A percentile compares a stretch with the other conserved stretches of the same genome.
phyloP scores from a whole-genome alignment of 2,329 filamentous ascomycete species.

The Blumeria hordei region DNA sequence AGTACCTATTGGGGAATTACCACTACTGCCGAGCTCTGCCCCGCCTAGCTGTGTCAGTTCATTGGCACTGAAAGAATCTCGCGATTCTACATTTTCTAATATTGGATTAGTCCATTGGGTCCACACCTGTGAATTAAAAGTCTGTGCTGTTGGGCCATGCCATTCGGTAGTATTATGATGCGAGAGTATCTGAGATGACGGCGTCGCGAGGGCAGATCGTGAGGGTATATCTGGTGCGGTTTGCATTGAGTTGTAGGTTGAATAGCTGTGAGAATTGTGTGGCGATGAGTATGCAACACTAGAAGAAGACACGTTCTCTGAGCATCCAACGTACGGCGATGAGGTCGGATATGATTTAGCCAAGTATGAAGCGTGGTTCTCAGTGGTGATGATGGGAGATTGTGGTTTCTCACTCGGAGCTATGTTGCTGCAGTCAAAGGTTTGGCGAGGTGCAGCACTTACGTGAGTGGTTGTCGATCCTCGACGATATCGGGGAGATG shows the following conservation, averaged over 20 bases:
- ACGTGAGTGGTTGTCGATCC: neutral
- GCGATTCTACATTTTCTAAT: constrained; percentile 11
- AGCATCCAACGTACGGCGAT: constrained; percentile 13
- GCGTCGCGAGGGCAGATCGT: constrained; percentile 9
- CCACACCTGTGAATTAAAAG: constrained; percentile 12
- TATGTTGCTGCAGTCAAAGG: constrained; percentile 3
- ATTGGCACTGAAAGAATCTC: constrained; percentile 13
- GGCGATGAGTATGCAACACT: constrained; percentile 8
- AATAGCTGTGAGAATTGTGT: constrained; percentile 6
- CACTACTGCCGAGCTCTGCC: constrained; percentile 5
- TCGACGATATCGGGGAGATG: neutral
- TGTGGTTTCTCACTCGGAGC: neutral
- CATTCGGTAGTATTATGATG: constrained; percentile 4
- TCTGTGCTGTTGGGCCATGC: constrained; percentile 6
- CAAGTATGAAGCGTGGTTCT: constrained; percentile 9
- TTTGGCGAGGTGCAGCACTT: neutral
- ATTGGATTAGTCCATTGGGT: constrained; percentile 13
- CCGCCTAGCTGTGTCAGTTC: constrained; percentile 14
- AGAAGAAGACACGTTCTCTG: constrained; percentile 6
- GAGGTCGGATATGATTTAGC: constrained; percentile 13
- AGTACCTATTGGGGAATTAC: neutral
- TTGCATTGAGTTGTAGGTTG: constrained; percentile 4
- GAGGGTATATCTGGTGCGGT: constrained; percentile 10
- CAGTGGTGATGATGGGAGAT: constrained; percentile 5
- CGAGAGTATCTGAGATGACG: constrained; percentile 15